These are phyloP conservation scores for Geranium brycei DNA, from an alignment of 345 rosid species.

Conservation along the genomic window DNA sequence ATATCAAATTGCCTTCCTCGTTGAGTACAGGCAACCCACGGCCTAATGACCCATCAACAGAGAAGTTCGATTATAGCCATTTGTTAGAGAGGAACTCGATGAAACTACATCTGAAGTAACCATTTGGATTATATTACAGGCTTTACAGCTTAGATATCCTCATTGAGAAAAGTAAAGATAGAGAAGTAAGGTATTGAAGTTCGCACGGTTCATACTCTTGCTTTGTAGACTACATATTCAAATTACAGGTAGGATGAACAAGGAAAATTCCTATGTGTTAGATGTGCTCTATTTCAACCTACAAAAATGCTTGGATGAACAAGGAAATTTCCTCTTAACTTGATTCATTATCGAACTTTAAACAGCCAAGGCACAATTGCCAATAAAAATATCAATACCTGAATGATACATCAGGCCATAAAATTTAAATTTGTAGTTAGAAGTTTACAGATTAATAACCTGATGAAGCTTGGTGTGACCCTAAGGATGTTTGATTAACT, in stretches of 20 bases:
- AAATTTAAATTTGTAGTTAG: not conserved
- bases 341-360: not conserved
- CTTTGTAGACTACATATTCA: not conserved
- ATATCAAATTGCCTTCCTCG: conserved; percentile 67
- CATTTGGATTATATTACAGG: too few relatives aligned
- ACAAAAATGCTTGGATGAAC: too few relatives aligned
- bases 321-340: not conserved
- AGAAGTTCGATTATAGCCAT: not conserved
- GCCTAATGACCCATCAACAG: conserved; percentile 22
- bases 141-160: not conserved
- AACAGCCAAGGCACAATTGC: not conserved
- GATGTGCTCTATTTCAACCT: too few relatives aligned
- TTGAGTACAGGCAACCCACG: conserved; percentile 75
- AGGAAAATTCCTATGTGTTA: too few relatives aligned
- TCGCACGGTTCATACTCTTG: not conserved
- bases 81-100: not conserved
- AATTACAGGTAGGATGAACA: not conserved
- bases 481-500: conserved; percentile 52
- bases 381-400: not conserved
- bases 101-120: not conserved
- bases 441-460: conserved; percentile 21
- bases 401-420: not conserved
- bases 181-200: not conserved
- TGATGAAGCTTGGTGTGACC: conserved; percentile 42
- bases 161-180: not conserved